Evolutionary conservation across 805 yeast species (phyloP).

Genomic region (Myxozyma nipponensis): DNA sequence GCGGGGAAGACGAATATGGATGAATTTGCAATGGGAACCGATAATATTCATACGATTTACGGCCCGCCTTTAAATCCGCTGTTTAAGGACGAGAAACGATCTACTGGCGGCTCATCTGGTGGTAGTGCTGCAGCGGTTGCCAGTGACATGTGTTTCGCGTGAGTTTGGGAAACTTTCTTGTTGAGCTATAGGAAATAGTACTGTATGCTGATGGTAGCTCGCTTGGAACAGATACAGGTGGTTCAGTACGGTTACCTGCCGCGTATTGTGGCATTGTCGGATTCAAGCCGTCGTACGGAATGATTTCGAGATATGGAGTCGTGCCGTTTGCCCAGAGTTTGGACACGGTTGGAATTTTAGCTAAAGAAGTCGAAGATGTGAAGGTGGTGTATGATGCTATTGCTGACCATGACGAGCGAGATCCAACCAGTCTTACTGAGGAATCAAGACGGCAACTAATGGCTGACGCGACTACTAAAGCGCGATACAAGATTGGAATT

Average conservation of each 20-base stretch:
- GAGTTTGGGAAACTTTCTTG: not conserved
- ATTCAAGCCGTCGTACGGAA: conserved; percentile 90
- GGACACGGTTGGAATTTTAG: conserved; percentile 87
- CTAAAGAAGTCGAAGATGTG: conserved; percentile 47
- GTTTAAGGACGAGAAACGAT: conserved; percentile 40
- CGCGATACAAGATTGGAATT: conserved; percentile 58
- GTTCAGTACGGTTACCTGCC: conserved; percentile 90
- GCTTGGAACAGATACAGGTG: conserved; percentile 96
- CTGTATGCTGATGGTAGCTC: conserved; percentile 38
- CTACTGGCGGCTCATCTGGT: conserved; percentile 92
- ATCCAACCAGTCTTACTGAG: conserved; percentile 58
- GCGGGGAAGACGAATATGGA: conserved; percentile 89
- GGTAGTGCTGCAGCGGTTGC: conserved; percentile 95
- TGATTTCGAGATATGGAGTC: conserved; percentile 89
- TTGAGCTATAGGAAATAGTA: not conserved
- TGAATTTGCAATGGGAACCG: conserved; percentile 93
- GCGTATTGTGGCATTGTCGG: conserved; percentile 81
- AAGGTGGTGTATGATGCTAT: conserved; percentile 51
- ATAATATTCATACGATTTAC: conserved; percentile 38
- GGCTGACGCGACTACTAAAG: conserved; percentile 6
- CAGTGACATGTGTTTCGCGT: conserved; percentile 54
- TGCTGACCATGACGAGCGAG: conserved; percentile 57
- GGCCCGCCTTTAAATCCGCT: conserved; percentile 43
- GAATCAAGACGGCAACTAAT: conserved; percentile 19
- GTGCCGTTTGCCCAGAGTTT: conserved; percentile 88